Evolutionary conservation across 2,329 filamentous ascomycete genomes (phyloP).

Genomic region (Colletotrichum falcatum): DNA sequence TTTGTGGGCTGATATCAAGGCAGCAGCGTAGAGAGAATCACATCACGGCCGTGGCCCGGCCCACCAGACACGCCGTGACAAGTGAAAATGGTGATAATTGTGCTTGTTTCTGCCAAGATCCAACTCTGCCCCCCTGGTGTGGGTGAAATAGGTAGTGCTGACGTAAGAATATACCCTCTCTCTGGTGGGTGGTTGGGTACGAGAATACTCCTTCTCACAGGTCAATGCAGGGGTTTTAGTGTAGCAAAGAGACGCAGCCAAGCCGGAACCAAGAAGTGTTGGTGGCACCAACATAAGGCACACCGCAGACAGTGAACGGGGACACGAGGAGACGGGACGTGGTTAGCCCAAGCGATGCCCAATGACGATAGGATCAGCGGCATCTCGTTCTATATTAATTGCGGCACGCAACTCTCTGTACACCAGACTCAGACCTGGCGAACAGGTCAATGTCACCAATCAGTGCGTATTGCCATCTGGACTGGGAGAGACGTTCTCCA

Average conservation of each 20-base stretch:
- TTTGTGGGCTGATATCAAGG: slow-evolving; percentile 13
- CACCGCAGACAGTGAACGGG: neutral
- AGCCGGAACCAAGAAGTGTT: slow-evolving; percentile 3
- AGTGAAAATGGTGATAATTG: too few species aligned
- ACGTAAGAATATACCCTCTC: too few species aligned
- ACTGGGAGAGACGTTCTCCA: neutral
- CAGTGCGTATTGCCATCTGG: too few species aligned
- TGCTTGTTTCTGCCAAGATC: too few species aligned
- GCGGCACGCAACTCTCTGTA: neutral
- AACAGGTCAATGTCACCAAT: neutral
- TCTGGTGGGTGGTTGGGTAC: too few species aligned
- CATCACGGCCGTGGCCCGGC: neutral
- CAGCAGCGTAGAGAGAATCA: neutral
- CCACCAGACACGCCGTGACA: slow-evolving; percentile 3
- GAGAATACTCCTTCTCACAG: too few species aligned
- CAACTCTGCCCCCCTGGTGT: too few species aligned
- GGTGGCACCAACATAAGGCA: neutral
- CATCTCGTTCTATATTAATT: neutral
- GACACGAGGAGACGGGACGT: neutral
- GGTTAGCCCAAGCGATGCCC: neutral
- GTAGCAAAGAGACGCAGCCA: slow-evolving; percentile 10
- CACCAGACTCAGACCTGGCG: neutral
- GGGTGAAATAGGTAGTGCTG: too few species aligned
- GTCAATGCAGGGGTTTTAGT: neutral
- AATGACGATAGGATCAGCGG: neutral